Conservation (phyloP, 1,284 basidiomycete species). For the Pseudozyma tsukubaensis region DNA sequence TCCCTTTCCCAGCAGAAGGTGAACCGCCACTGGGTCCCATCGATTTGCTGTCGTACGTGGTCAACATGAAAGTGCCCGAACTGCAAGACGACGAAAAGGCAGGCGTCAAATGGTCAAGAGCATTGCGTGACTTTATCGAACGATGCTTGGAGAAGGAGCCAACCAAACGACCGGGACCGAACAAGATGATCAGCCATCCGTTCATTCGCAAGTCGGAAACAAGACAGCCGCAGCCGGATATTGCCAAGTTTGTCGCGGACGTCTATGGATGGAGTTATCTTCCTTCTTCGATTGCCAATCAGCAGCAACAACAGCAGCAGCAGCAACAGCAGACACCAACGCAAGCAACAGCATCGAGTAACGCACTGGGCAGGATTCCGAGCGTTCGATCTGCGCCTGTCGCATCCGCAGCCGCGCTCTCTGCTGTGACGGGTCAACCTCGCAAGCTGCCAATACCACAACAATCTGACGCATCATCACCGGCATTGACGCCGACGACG, state of each 20-base stretch:
- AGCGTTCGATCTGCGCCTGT: constrained; percentile 47
- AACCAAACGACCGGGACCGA: constrained; percentile 81
- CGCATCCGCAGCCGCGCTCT: constrained; percentile 19
- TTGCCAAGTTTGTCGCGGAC: constrained; percentile 80
- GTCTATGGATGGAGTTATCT: constrained; percentile 81
- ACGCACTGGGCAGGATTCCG: constrained; percentile 35
- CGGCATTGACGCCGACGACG: constrained; percentile 4
- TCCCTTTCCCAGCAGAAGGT: constrained; percentile 90
- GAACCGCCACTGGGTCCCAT: constrained; percentile 79
- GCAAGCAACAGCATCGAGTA: constrained; percentile 20
- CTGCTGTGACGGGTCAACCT: constrained; percentile 7
- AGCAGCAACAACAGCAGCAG: constrained; percentile 16
- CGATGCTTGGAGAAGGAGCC: constrained; percentile 77
- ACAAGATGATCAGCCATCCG: constrained; percentile 84
- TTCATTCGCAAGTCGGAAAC: constrained; percentile 85
- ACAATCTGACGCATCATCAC: constrained; percentile 14
- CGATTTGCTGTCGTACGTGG: constrained; percentile 92
- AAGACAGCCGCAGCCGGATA: constrained; percentile 75
- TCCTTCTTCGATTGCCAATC: constrained; percentile 35
- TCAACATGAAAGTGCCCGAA: constrained; percentile 83
- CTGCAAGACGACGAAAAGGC: constrained; percentile 74
- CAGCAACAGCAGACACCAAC: constrained; percentile 34
- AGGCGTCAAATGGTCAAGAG: constrained; percentile 78
- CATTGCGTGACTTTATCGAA: constrained; percentile 92
- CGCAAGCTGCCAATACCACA: constrained; percentile 2